Conservation (phyloP, 768 basidiomycete species). For the Agaricus subrufescens region DNA sequence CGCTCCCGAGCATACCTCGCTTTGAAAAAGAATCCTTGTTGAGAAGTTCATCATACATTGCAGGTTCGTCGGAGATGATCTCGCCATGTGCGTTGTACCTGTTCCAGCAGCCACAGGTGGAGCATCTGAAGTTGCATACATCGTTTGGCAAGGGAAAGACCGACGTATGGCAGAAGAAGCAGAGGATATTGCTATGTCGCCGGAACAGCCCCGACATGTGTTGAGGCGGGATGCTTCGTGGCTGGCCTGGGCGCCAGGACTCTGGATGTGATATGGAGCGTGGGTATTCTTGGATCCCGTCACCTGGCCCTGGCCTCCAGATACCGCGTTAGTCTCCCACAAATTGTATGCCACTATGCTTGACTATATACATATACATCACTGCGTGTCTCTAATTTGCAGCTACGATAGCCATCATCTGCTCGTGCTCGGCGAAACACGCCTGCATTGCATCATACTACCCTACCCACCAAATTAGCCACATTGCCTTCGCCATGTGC, state of each 20-base stretch:
- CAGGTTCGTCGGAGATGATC: slow-evolving; percentile 81
- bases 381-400: too few species aligned
- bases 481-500: too few species aligned
- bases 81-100: slow-evolving; percentile 67
- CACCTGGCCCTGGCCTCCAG: too few species aligned
- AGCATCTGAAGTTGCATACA: slow-evolving; percentile 58
- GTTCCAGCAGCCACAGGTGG: slow-evolving; percentile 71
- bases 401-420: too few species aligned
- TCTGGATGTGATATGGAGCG: neutral
- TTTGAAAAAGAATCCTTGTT: slow-evolving; percentile 68
- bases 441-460: too few species aligned
- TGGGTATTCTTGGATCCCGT: too few species aligned
- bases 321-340: too few species aligned
- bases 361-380: too few species aligned
- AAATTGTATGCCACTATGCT: too few species aligned
- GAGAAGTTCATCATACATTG: slow-evolving; percentile 78
- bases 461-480: too few species aligned
- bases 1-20: slow-evolving; percentile 46
- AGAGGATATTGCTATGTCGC: slow-evolving; percentile 45
- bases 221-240: neutral
- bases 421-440: too few species aligned
- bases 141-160: slow-evolving; percentile 36
- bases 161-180: slow-evolving; percentile 67
- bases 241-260: too few species aligned
- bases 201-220: slow-evolving; percentile 46